Conservation (phyloP, 768 basidiomycete genomes). For the Pholiota microspora region DNA sequence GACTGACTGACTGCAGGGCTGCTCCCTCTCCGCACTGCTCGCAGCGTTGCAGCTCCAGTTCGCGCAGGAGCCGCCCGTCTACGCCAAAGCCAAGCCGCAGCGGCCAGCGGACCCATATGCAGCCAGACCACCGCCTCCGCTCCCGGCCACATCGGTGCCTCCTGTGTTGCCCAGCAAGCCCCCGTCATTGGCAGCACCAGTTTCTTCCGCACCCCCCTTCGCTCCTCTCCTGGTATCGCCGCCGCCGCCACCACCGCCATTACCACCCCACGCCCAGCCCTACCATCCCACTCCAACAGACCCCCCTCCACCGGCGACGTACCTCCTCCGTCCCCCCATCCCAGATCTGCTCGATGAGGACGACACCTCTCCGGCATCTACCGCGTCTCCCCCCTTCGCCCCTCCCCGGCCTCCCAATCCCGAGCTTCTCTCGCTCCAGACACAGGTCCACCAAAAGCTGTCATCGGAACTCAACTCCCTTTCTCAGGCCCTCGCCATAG, state of each 20-base stretch:
- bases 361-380: slow-evolving; percentile 20
- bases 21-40: slow-evolving; percentile 69
- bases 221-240: slow-evolving; percentile 11
- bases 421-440: slow-evolving; percentile 79
- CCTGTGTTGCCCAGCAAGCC: slow-evolving; percentile 37
- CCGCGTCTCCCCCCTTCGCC: slow-evolving; percentile 17
- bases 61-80: slow-evolving; percentile 85
- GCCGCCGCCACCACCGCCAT: slow-evolving; percentile 16
- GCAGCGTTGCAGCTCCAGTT: slow-evolving; percentile 81
- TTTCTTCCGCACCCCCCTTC: slow-evolving; percentile 7
- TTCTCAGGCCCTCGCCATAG: slow-evolving; percentile 56
- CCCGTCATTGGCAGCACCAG: slow-evolving; percentile 6
- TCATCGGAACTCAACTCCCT: slow-evolving; percentile 71
- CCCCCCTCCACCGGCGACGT: slow-evolving; percentile 1
- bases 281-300: slow-evolving; percentile 1
- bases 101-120: not conserved
- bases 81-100: slow-evolving; percentile 65
- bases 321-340: slow-evolving; percentile 25
- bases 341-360: slow-evolving; percentile 72
- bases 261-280: slow-evolving; percentile 3
- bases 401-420: slow-evolving; percentile 88
- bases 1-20: slow-evolving; percentile 50
- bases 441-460: slow-evolving; percentile 74
- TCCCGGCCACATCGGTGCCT: slow-evolving; percentile 19
- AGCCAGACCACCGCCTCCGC: not conserved